Evolutionary conservation across 768 basidiomycete genomes (phyloP), one percentile per base, ranked within the genome.

Genomic region (Artomyces pyxidatus): DNA sequence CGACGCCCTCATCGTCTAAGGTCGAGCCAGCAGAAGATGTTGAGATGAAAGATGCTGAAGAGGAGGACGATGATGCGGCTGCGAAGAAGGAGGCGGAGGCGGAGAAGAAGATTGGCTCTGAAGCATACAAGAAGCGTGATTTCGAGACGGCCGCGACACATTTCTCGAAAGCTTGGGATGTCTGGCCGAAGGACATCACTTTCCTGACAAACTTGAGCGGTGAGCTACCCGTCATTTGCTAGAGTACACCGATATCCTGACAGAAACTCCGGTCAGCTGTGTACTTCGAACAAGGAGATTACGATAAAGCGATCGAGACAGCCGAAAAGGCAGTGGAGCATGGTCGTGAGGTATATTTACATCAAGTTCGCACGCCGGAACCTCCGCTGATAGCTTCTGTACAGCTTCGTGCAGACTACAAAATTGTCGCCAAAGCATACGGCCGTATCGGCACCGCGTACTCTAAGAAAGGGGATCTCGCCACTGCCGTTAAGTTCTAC

Each of bases 311-410:
- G 49, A 94, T 99, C 59, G 86, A 93, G 64, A 80, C 81, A 0
- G 94, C 91, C 64, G 84, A 96, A 61, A 94, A 91, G 68, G 95
- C 96, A n/a, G 86, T 91, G 38, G 96, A 98, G 11, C 89, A 97
- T 62, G 96, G 92, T 27, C 85, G 94, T 52, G 75, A 72, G 51
- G 85, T 88, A 58, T 41, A 77, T 61, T 4, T 45, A 17, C 19
- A n/a, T 23, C 35, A 27, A 35, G 37, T 23, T 26, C 28, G 45
- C 19, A 37, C 41, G 47, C 26, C 55, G 23, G 9, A 22, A 7
- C 37, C 50, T 12, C 42, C 30, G 21, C 44, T 42, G 10, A 46
- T 39, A 16, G 19, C 8, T 30, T 29, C 17, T 40, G 8, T 39
- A 43, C 62, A 93, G 78, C 62, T 93, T 37, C 84, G 92, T 43